Conservation (phyloP, 2,329 filamentous ascomycete genomes). For the Aureobasidium sp. region DNA sequence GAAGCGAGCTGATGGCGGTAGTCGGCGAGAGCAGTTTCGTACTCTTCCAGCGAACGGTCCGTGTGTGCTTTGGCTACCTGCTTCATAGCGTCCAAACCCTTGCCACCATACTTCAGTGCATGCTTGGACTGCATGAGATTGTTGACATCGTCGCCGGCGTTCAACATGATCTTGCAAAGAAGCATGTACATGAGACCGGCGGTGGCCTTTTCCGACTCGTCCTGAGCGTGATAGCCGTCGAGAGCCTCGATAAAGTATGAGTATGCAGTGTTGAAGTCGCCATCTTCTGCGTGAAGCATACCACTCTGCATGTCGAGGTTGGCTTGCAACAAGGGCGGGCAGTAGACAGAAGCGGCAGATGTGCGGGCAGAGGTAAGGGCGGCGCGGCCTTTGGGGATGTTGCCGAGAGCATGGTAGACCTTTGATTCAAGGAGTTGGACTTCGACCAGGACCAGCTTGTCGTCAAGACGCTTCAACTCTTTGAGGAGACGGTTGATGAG, state of each 20-base stretch:
- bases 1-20: conserved; percentile 92
- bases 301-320: conserved; percentile 98
- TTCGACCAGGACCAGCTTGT: conserved; percentile 96
- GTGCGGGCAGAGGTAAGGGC: conserved; percentile 91
- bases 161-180: conserved; percentile 99
- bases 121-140: conserved; percentile 92
- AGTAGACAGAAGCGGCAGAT: conserved; percentile 94
- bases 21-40: conserved; percentile 81
- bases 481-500: conserved; percentile 94
- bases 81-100: conserved; percentile 98
- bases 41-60: conserved; percentile 93
- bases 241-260: conserved; percentile 99
- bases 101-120: conserved; percentile 89
- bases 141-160: conserved; percentile 92
- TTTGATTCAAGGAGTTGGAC: conserved; percentile 95
- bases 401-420: conserved; percentile 95
- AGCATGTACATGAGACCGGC: conserved; percentile 98
- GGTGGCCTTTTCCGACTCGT: conserved; percentile 84
- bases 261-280: conserved; percentile 97
- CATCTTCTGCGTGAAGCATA: conserved; percentile 96
- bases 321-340: conserved; percentile 87
- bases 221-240: conserved; percentile 91
- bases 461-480: conserved; percentile 95
- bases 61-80: conserved; percentile 92
- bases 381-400: conserved; percentile 90